phyloP scores from a whole-genome alignment of 2,329 filamentous ascomycete genomes.

The Pseudocercospora crystallina region DNA sequence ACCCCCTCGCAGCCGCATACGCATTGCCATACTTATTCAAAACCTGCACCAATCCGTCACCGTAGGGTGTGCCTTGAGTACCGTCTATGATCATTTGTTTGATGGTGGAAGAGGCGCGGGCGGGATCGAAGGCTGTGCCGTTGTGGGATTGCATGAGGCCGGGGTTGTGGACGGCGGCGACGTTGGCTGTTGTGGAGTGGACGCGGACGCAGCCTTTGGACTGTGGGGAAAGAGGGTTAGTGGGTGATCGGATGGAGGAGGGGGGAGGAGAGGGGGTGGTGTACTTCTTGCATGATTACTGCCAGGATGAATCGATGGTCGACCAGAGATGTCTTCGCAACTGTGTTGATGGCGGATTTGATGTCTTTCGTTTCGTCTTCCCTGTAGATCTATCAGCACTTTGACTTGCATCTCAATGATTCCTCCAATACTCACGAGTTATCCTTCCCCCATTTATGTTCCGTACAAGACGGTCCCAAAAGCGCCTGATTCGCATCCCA shows the following conservation, averaged over 20 bases:
- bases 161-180: constrained; percentile 43
- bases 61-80: constrained; percentile 41
- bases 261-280: no score
- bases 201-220: constrained; percentile 47
- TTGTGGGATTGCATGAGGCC: constrained; percentile 50
- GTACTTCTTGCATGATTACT: constrained; percentile 44
- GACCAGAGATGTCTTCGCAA: constrained; percentile 37
- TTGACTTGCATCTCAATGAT: no score
- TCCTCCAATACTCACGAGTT: constrained; percentile 4
- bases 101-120: constrained; percentile 26
- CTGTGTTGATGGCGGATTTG: constrained; percentile 37
- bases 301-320: constrained; percentile 46
- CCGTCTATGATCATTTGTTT: constrained; percentile 45
- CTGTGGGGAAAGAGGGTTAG: no score
- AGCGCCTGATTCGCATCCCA: constrained; percentile 25
- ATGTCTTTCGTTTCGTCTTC: constrained; percentile 40
- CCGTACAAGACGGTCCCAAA: constrained; percentile 6
- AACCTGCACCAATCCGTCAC: constrained; percentile 44
- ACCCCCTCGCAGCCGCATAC: constrained; percentile 49
- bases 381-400: constrained; percentile 25
- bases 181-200: constrained; percentile 34
- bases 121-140: constrained; percentile 32
- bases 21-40: constrained; percentile 34
- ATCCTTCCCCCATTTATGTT: constrained; percentile 10
- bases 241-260: no score